phyloP scores from a whole-genome alignment of 73 alveolate species.

The Breviolum minutum region DNA sequence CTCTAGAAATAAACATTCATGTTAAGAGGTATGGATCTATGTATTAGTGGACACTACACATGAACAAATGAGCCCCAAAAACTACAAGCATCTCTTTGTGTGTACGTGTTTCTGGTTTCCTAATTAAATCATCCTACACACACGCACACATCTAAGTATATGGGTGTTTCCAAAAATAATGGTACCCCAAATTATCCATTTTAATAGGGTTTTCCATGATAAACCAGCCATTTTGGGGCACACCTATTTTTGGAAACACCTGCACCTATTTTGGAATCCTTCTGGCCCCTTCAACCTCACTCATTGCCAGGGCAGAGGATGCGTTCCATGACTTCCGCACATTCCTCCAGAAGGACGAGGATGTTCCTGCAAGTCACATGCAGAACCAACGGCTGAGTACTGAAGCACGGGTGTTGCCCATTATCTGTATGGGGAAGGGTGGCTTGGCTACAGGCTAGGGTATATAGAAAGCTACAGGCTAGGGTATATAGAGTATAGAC shows the following conservation, averaged over 20 bases:
- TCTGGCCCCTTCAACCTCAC: too few species aligned
- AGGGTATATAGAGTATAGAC: too few species aligned
- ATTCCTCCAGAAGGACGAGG: neutral
- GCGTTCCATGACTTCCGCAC: neutral
- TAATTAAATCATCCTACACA: too few species aligned
- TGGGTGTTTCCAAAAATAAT: neutral
- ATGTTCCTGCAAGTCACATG: neutral
- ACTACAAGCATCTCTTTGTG: too few species aligned
- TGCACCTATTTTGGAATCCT: too few species aligned
- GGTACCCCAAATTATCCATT: neutral
- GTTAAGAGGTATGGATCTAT: neutral
- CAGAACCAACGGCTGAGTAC: neutral
- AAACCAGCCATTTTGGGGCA: too few species aligned
- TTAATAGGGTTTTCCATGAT: neutral
- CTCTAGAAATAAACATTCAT: neutral
- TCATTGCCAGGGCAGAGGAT: neutral
- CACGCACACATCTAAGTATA: too few species aligned
- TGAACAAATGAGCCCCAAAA: too few species aligned
- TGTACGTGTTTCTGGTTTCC: too few species aligned
- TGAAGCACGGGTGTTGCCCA: neutral
- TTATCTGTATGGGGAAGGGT: constrained; percentile 9
- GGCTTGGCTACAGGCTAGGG: neutral
- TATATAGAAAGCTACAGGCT: neutral
- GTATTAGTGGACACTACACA: too few species aligned
- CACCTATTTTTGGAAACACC: neutral